Conservation (phyloP, 441 rosid genomes). For the Cnidoscolus chayamansa region DNA sequence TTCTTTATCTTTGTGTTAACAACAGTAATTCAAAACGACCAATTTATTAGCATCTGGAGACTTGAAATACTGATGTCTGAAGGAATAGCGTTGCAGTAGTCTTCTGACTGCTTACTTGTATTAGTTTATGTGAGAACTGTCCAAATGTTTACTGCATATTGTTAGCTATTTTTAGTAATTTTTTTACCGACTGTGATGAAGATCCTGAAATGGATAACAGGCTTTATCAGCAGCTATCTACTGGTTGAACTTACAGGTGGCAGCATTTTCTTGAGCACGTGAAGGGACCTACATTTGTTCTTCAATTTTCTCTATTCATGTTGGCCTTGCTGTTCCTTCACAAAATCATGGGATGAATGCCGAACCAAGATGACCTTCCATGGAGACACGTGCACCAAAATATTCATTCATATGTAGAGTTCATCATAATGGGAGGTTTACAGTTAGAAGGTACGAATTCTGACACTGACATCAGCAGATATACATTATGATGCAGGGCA, state of each 20-base stretch:
- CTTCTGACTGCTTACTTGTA: neutral
- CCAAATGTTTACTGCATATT: constrained; percentile 12
- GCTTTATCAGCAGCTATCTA: constrained; percentile 88
- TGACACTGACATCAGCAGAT: neutral
- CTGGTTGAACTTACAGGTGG: constrained; percentile 99
- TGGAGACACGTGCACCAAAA: neutral
- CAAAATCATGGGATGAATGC: constrained; percentile 40
- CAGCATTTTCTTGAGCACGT: constrained; percentile 37
- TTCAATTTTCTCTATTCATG: constrained; percentile 52
- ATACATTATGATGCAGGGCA: no score
- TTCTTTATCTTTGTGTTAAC: neutral
- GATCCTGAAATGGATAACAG: constrained; percentile 80
- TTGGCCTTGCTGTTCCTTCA: constrained; percentile 55
- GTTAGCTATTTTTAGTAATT: constrained; percentile 26
- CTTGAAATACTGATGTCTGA: neutral
- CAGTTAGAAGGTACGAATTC: constrained; percentile 17
- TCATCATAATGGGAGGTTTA: neutral
- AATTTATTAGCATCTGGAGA: neutral
- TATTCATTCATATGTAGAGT: constrained; percentile 1
- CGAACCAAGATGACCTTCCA: constrained; percentile 6
- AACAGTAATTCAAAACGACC: neutral
- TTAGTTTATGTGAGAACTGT: neutral
- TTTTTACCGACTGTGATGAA: constrained; percentile 54
- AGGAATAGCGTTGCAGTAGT: neutral
- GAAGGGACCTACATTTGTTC: constrained; percentile 47